Percentiles rank a stretch among this genome's conserved stretches.
Evolutionary conservation across 306 rosid genomes (phyloP).

Genomic region (Datisca glomerata): DNA sequence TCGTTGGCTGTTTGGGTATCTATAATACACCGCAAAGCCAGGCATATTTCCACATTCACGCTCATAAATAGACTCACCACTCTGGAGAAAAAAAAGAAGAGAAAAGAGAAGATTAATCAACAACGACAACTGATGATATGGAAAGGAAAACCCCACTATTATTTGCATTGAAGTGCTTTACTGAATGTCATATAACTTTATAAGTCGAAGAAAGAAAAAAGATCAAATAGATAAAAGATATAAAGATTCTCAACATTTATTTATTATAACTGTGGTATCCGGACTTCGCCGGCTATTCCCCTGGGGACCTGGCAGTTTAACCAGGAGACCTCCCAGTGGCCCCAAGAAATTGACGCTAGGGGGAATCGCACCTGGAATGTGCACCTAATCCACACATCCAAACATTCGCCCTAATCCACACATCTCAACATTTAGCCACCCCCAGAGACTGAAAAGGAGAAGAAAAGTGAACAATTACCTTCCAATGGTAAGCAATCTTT

Average conservation of each 20-base stretch:
- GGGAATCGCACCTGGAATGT: no score
- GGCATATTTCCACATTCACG: conserved; percentile 99
- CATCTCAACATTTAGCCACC: no score
- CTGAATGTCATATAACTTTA: not conserved
- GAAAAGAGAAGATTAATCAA: conserved; percentile 1
- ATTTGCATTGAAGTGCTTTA: conserved; percentile 6
- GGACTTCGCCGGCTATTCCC: no score
- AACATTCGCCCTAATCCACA: no score
- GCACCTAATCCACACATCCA: no score
- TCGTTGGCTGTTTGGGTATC: conserved; percentile 89
- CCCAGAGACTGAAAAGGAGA: not conserved
- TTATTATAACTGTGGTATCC: no score
- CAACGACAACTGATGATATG: conserved; percentile 2
- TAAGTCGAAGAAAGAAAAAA: no score
- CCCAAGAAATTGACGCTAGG: no score
- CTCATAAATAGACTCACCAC: conserved; percentile 92
- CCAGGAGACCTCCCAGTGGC: no score
- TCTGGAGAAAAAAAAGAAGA: conserved; percentile 34
- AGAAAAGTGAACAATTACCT: conserved; percentile 33
- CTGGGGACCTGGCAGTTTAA: no score
- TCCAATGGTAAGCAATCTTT: conserved; percentile 94
- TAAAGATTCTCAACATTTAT: no score
- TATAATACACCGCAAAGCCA: conserved; percentile 93
- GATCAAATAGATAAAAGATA: no score
- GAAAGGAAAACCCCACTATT: conserved; percentile 4